A percentile compares a stretch with the other conserved stretches of the same genome.
These are phyloP conservation scores for Ustilaginoidea virens DNA, from an alignment of 2,329 filamentous ascomycete genomes.

Conservation along the genomic window DNA sequence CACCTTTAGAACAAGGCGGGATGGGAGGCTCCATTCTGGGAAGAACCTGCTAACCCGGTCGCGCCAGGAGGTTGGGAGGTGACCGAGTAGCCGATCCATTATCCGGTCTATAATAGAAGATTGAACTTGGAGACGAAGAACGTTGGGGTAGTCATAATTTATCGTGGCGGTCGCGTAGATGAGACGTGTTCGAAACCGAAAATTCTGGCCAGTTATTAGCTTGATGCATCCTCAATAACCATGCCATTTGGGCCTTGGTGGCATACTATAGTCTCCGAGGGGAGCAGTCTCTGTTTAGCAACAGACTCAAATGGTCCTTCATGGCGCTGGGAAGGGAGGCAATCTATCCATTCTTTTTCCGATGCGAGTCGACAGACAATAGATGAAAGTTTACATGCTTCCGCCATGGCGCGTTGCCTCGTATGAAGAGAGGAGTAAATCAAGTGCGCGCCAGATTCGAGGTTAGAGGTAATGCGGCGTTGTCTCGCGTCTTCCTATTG, in stretches of 20 bases:
- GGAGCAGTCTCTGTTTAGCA: background rate
- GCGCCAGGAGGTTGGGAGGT: constrained; percentile 4
- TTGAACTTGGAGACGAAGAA: constrained; percentile 5
- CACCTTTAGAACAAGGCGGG: constrained; percentile 8
- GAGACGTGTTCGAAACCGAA: background rate
- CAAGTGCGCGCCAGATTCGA: too few relatives aligned
- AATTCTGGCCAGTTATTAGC: background rate
- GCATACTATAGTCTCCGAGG: background rate
- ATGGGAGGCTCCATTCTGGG: constrained; percentile 8
- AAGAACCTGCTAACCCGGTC: constrained; percentile 4
- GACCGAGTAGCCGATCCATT: constrained; percentile 3
- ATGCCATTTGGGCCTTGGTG: background rate
- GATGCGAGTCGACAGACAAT: background rate
- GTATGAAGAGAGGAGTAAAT: too few relatives aligned
- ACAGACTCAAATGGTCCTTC: background rate
- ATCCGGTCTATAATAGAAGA: background rate
- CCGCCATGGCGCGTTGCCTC: too few relatives aligned
- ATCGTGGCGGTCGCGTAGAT: background rate
- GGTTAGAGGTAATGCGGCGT: too few relatives aligned
- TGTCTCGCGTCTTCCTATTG: too few relatives aligned
- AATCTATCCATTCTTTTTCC: background rate
- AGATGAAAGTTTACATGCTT: too few relatives aligned
- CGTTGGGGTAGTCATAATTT: constrained; percentile 7
- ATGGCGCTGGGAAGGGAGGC: background rate
- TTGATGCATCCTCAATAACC: too few relatives aligned